These are phyloP conservation scores for Alternaria incomplexa DNA, from an alignment of 2,329 filamentous ascomycete genomes.

Conservation along the genomic window DNA sequence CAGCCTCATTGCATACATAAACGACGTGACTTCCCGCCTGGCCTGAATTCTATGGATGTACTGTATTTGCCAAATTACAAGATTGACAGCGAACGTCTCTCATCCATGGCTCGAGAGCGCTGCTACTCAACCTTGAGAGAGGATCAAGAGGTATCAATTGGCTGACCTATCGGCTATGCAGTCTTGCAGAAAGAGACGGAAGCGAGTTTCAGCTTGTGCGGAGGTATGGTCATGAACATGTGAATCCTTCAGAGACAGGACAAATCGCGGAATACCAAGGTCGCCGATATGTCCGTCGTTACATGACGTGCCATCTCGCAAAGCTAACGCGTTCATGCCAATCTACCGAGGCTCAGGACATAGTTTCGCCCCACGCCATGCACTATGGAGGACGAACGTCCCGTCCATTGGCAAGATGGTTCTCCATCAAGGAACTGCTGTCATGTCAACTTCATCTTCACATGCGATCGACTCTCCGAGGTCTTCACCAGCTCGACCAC, in stretches of 20 bases:
- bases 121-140: background rate
- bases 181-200: background rate
- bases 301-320: background rate
- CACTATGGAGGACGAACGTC: background rate
- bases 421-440: background rate
- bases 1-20: background rate
- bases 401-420: background rate
- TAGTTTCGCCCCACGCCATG: background rate
- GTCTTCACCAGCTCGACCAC: background rate
- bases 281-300: background rate
- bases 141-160: background rate
- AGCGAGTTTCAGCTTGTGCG: background rate
- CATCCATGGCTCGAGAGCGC: background rate
- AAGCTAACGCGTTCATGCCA: background rate
- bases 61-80: background rate
- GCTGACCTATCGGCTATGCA: background rate
- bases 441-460: background rate
- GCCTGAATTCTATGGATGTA: background rate
- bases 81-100: background rate
- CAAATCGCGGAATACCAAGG: background rate
- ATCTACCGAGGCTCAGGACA: background rate
- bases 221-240: background rate
- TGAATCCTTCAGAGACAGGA: background rate
- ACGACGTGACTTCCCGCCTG: background rate
- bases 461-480: background rate